Evolutionary conservation across 148 eudicot genomes (phyloP).

Genomic region (Camellia lanceoleosa): DNA sequence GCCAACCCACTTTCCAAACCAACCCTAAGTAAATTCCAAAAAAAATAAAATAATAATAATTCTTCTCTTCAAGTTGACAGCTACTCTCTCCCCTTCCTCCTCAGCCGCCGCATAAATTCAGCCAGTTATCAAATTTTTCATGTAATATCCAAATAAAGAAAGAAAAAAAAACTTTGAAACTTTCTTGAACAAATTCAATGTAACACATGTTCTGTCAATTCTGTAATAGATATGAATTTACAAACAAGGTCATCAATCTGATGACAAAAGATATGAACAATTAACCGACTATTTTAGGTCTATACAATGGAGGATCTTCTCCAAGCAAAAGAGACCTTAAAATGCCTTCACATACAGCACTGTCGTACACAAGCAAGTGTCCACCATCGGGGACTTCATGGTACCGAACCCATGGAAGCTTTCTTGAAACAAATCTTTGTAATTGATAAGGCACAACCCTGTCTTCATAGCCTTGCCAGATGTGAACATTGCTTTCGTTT

Average conservation of each 20-base stretch:
- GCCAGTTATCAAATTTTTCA: neutral
- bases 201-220: neutral
- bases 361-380: constrained; percentile 44
- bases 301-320: constrained; percentile 31
- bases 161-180: neutral
- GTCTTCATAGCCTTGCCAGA: constrained; percentile 53
- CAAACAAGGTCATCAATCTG: constrained; percentile 9
- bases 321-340: constrained; percentile 48
- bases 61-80: neutral
- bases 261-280: constrained; percentile 7
- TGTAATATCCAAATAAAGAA: neutral
- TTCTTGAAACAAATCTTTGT: constrained; percentile 33
- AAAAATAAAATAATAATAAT: no score
- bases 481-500: constrained; percentile 39
- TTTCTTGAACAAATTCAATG: constrained; percentile 12
- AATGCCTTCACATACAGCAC: constrained; percentile 36
- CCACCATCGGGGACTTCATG: constrained; percentile 56
- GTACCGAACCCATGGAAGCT: constrained; percentile 46
- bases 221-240: constrained; percentile 5
- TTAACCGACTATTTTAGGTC: constrained; percentile 20
- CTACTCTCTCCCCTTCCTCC: neutral
- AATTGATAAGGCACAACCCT: constrained; percentile 38
- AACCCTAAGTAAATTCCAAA: no score
- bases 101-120: neutral
- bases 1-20: no score